Percentiles rank a stretch among this genome's conserved stretches.
phyloP scores from a whole-genome alignment of 805 yeast genomes.

The Saccharomycopsis capsularis region DNA sequence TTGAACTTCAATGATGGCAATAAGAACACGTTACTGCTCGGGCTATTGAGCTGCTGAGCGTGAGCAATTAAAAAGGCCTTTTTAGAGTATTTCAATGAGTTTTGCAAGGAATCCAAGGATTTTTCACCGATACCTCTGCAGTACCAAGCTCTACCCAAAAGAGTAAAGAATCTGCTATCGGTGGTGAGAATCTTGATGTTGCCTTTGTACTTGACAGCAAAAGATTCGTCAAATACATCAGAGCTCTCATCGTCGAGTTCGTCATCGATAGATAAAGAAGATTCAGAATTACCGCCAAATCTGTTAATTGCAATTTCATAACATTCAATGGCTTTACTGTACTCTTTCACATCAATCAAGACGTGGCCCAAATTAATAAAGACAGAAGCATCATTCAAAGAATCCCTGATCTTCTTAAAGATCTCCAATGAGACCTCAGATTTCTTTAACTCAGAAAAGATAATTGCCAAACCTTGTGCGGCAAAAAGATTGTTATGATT shows the following conservation, averaged over 20 bases:
- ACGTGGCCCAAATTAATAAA: conserved; percentile 87
- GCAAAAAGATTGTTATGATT: conserved; percentile 89
- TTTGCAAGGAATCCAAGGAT: conserved; percentile 50
- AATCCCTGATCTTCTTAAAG: conserved; percentile 82
- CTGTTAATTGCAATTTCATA: conserved; percentile 74
- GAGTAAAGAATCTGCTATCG: conserved; percentile 60
- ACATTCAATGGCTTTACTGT: conserved; percentile 77
- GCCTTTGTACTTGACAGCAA: conserved; percentile 8
- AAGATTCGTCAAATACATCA: conserved; percentile 14
- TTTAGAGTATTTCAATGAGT: conserved; percentile 56
- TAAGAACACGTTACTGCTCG: conserved; percentile 10
- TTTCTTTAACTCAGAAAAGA: conserved; percentile 79
- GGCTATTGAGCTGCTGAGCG: conserved; percentile 30
- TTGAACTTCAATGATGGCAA: conserved; percentile 58
- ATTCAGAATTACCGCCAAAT: conserved; percentile 30
- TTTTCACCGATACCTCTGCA: conserved; percentile 66
- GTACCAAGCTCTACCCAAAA: conserved; percentile 86
- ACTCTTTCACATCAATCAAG: conserved; percentile 73
- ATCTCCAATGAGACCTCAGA: conserved; percentile 74
- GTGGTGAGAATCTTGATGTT: conserved; percentile 39
- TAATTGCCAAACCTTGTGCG: conserved; percentile 94
- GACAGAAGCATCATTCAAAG: conserved; percentile 76
- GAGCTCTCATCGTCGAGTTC: neutral
- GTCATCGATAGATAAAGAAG: conserved; percentile 1
- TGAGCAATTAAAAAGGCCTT: conserved; percentile 41